phyloP scores from a whole-genome alignment of 2,329 filamentous ascomycete genomes.

The Pseudogymnoascus sp. region DNA sequence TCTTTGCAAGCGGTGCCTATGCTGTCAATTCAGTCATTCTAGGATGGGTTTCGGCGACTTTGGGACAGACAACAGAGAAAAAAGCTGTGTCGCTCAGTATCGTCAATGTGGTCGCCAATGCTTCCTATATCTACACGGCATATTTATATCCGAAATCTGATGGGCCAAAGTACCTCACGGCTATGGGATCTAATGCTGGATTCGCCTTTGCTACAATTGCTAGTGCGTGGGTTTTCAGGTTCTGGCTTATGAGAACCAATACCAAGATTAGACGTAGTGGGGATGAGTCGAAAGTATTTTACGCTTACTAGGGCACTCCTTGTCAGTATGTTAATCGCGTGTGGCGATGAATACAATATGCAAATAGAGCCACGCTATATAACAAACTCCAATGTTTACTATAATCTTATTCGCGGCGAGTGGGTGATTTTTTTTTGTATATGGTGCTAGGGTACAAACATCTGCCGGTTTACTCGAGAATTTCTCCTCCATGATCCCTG shows the following conservation, averaged over 20 bases:
- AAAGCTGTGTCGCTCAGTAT: constrained; percentile 18
- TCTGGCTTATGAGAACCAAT: constrained; percentile 29
- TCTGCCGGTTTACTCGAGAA: no score
- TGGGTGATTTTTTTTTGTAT: no score
- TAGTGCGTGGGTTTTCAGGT: constrained; percentile 30
- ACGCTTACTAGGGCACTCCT: constrained; percentile 14
- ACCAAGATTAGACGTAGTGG: constrained; percentile 20
- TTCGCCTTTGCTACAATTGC: constrained; percentile 29
- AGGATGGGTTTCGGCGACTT: constrained; percentile 20
- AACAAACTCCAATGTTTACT: no score
- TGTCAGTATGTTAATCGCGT: no score
- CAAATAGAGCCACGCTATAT: no score
- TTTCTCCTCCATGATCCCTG: no score
- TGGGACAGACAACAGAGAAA: constrained; percentile 19
- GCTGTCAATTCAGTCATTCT: constrained; percentile 27
- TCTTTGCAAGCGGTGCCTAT: constrained; percentile 27
- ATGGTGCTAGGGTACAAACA: no score
- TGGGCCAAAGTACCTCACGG: constrained; percentile 28
- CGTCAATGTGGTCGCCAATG: constrained; percentile 16
- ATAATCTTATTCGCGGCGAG: no score
- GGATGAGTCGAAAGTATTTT: constrained; percentile 12
- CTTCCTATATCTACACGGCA: constrained; percentile 18
- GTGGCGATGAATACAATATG: no score
- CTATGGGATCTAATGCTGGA: constrained; percentile 26
- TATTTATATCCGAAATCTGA: constrained; percentile 23